Base-by-base conservation (phyloP, 2,329 filamentous ascomycete genomes). In the Blastomyces percursus region DNA sequence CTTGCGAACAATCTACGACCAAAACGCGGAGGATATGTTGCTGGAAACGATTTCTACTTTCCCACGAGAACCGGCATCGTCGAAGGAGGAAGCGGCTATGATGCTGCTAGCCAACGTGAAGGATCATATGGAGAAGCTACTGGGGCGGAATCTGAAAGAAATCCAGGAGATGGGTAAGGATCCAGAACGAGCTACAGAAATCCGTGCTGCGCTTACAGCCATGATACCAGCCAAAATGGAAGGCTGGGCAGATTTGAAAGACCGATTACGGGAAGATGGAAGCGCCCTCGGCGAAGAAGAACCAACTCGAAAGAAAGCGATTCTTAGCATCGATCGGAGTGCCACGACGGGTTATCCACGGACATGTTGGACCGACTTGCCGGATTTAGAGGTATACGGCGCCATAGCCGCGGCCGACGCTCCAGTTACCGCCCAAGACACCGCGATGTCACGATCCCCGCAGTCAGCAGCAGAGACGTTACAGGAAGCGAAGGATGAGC, bases 401-500 rank as follows among this genome's bases (percentile, higher is more conserved):
- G 73, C 71, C 52, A 68, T 77, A 35, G 70, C 73, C 16, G 69
- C 72, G 14, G 67, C 71, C 24, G 74, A 76, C 66, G 73, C 75
- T 14, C 70, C 72, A 19, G 71, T 79, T 19, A 77, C 74, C 32
- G 73, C 76, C 5, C 77, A 79, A 55, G 79, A 80, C 64, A 76
- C 74, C 32, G 74, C 71, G 64, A 78, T 79, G 74, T 76, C 78
- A 3, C 74, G 78, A 51, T 78, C 77, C 21, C 74, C 78, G 27
- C 74, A 79, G 61, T 79, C 78, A 12, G 79, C 78, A 3, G 79
- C 77, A 2, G 77, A 79, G 63, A 80, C 78, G 1, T 69, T 81
- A n/a, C 78, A 80, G 65, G 77, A 79, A 66, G 78, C 79, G 5
- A 81, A 81, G 65, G 78, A 80, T 62, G 79, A 80, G 63, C 67